These are phyloP conservation scores for Mortierella sp. DNA, from an alignment of 371 early-diverging fungal species.

Conservation along the genomic window DNA sequence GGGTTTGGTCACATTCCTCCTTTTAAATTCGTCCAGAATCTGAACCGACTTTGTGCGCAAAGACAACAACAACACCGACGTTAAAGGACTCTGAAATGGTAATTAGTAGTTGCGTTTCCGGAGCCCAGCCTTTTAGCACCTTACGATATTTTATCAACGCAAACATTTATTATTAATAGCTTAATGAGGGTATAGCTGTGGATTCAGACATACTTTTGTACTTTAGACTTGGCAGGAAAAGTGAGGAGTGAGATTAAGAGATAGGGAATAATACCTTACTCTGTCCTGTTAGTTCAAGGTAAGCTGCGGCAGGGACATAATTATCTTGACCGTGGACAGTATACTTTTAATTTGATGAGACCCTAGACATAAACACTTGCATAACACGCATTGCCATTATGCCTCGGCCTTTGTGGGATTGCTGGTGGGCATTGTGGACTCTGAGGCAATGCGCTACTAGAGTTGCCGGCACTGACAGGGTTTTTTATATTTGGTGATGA, in stretches of 20 bases:
- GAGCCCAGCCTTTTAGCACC: constrained; percentile 16
- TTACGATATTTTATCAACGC: too few species aligned
- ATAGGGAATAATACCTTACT: too few species aligned
- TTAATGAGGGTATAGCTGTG: too few species aligned
- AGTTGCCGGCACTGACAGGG: not conserved
- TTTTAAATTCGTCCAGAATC: constrained; percentile 3
- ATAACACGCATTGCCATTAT: not conserved
- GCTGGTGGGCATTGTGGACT: not conserved
- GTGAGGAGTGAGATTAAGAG: too few species aligned
- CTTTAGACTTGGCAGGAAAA: too few species aligned
- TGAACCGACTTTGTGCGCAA: not conserved
- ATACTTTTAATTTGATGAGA: not conserved
- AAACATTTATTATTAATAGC: too few species aligned
- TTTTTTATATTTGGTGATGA: not conserved
- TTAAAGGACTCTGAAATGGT: constrained; percentile 30
- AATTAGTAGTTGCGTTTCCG: constrained; percentile 31
- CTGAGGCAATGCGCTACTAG: not conserved
- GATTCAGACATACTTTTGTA: too few species aligned
- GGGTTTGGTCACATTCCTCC: constrained; percentile 24
- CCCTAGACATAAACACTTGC: not conserved
- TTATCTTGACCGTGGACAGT: not conserved
- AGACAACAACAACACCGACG: constrained; percentile 38
- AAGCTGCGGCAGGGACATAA: not conserved
- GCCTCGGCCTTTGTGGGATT: not conserved
- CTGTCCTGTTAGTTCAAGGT: too few species aligned